Evolutionary conservation across 2,329 filamentous ascomycete genomes (phyloP).

Genomic region (Apiospora arundinis): DNA sequence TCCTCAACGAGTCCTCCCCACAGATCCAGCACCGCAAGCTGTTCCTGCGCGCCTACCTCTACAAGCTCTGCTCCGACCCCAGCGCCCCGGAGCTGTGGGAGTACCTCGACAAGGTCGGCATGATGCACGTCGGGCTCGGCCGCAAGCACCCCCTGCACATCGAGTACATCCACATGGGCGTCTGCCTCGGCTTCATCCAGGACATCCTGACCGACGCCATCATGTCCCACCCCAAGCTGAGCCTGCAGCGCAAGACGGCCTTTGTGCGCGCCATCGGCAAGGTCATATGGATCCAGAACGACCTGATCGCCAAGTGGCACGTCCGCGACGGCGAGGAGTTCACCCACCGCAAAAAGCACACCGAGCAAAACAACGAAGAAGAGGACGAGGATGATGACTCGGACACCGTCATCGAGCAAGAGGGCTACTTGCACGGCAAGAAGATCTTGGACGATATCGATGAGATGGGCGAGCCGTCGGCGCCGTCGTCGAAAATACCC

Average conservation of each 20-base stretch:
- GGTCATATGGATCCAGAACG: constrained; percentile 88
- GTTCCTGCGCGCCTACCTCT: constrained; percentile 78
- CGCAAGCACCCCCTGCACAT: constrained; percentile 76
- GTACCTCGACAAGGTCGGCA: constrained; percentile 83
- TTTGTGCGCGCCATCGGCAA: constrained; percentile 79
- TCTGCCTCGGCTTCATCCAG: constrained; percentile 75
- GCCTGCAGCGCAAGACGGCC: constrained; percentile 71
- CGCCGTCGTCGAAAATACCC: neutral
- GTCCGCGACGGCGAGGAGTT: constrained; percentile 68
- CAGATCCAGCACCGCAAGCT: constrained; percentile 80
- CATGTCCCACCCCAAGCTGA: constrained; percentile 71
- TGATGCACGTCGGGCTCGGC: constrained; percentile 83
- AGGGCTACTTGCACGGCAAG: constrained; percentile 70
- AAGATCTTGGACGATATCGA: constrained; percentile 57
- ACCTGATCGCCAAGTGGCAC: constrained; percentile 85
- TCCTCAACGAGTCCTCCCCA: constrained; percentile 70
- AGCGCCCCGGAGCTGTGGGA: constrained; percentile 81
- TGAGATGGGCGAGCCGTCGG: constrained; percentile 23
- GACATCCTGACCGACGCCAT: constrained; percentile 80
- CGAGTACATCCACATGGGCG: constrained; percentile 81
- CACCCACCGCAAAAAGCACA: constrained; percentile 57
- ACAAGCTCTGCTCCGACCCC: constrained; percentile 76
- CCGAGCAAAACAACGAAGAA: constrained; percentile 67
- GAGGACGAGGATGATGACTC: constrained; percentile 53
- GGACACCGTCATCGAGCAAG: constrained; percentile 60